Evolutionary conservation across 441 rosid species (phyloP), one percentile per base, ranked within the genome.

Genomic region (Gossypium trilobum): DNA sequence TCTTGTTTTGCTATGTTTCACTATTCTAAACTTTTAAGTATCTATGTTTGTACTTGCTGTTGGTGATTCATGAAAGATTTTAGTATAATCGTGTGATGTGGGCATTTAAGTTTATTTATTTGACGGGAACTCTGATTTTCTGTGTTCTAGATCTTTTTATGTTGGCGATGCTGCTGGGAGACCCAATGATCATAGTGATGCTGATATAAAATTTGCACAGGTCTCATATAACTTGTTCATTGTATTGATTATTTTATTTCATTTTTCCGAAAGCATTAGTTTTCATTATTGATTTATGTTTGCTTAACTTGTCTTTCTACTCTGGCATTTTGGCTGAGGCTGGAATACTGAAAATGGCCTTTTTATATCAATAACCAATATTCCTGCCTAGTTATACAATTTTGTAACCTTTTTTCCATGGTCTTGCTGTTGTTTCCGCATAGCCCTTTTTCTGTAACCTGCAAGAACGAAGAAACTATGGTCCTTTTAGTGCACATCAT

Each of bases 111-210:
- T 11, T 13, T 4, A 7, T 25, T 17, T 27, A 19, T 50, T 27
- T 6, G 29, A 27, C 0, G 1, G 19, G 7, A 57, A 7, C 33
- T 39, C 27, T 9, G 50, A 50, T 74, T 46, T 72, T 56, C 54
- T 56, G 16, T 25, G 46, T 58, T 73, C 67, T 78, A 91, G 98
- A 79, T 91, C 97, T 4, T 94, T 91, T 79, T 93, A 91, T 71
- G 98, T 93, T 61, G 98, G 98, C 9, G 98, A 93, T 79, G 97
- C 98, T 64, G 97, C 96, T 0, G 98, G 98, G 70, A 87, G 97
- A 78, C 73, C 70, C 48, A 71, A 74, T 3, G 97, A 94, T 81
- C 96, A 90, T 77, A 89, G 97, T 71, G 95, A 91, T 64, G 92
- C 97, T 73, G 98, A 91, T 81, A 72, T 82, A 52, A 83, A 88